Conservation (phyloP, 1,139 yeast species). For the Geotrichum candidum region DNA sequence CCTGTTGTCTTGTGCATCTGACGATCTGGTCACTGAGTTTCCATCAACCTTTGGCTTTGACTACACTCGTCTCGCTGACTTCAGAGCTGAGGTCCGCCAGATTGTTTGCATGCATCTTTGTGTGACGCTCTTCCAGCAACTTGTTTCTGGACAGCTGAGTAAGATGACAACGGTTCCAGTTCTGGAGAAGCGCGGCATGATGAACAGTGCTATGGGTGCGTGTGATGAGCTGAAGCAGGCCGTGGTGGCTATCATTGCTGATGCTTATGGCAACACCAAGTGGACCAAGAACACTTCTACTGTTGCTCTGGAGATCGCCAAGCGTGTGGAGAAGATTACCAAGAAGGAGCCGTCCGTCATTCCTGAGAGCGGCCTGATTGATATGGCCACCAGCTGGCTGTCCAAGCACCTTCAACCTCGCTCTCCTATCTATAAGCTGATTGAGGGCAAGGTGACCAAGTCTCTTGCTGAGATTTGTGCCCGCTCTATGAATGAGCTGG, state of each 20-base stretch:
- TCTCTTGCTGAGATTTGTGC: conserved; percentile 23
- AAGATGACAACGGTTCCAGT: conserved; percentile 22
- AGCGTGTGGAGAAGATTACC: conserved; percentile 32
- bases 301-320: conserved; percentile 65
- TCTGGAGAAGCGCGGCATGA: conserved; percentile 13
- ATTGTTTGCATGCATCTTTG: conserved; percentile 76
- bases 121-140: conserved; percentile 63
- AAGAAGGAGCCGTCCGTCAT: conserved; percentile 19
- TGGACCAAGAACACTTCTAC: conserved; percentile 82
- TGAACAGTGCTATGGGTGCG: conserved; percentile 12
- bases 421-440: conserved; percentile 69
- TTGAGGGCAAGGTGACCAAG: conserved; percentile 47
- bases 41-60: conserved; percentile 58
- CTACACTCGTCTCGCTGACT: conserved; percentile 67
- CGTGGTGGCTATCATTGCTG: conserved; percentile 72
- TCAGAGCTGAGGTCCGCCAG: conserved; percentile 82
- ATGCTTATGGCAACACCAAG: conserved; percentile 78
- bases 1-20: conserved; percentile 69
- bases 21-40: conserved; percentile 44
- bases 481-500: conserved; percentile 20
- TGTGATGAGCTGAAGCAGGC: conserved; percentile 45
- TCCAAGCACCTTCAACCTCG: conserved; percentile 79
- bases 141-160: conserved; percentile 35
- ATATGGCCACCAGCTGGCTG: conserved; percentile 74
- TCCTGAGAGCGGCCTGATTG: conserved; percentile 32